These are phyloP conservation scores for Aspergillus bridgeri DNA, from an alignment of 495 filamentous ascomycete species.

Conservation along the genomic window DNA sequence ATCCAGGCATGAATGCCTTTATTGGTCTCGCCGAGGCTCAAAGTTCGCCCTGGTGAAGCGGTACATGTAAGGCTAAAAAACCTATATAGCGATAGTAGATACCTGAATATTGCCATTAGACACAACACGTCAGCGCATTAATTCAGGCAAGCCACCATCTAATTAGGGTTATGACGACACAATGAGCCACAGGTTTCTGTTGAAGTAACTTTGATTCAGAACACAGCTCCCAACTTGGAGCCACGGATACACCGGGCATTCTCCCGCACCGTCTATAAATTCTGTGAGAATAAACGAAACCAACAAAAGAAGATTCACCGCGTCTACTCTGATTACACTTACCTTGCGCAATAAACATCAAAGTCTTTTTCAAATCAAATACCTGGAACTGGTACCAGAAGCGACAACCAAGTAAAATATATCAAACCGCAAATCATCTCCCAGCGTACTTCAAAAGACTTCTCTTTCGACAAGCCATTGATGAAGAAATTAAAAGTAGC, in stretches of 20 bases:
- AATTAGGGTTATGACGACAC: conserved; percentile 1
- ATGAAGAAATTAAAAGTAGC: conserved; percentile 7
- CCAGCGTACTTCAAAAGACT: conserved; percentile 1
- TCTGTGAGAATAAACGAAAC: conserved; percentile 3
- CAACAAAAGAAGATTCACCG: conserved; percentile 1
- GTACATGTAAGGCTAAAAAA: too few species aligned
- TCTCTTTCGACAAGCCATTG: not conserved
- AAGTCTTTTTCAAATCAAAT: not conserved
- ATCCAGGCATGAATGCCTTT: too few species aligned
- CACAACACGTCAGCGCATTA: not conserved
- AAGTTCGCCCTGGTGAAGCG: too few species aligned
- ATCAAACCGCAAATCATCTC: conserved; percentile 1
- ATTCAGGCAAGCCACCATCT: conserved; percentile 1
- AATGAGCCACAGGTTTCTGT: conserved; percentile 1
- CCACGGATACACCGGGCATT: not conserved
- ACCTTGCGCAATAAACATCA: not conserved
- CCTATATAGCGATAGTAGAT: conserved; percentile 4
- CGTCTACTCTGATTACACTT: conserved; percentile 6
- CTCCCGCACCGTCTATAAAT: not conserved
- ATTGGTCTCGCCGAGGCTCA: too few species aligned
- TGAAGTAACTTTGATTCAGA: conserved; percentile 5
- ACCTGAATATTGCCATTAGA: conserved; percentile 2
- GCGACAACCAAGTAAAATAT: conserved; percentile 3
- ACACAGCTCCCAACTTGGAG: conserved; percentile 1
- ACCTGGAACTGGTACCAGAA: not conserved